These are phyloP conservation scores for Ogataea ramenticola DNA, from an alignment of 805 yeast species.

Conservation along the genomic window DNA sequence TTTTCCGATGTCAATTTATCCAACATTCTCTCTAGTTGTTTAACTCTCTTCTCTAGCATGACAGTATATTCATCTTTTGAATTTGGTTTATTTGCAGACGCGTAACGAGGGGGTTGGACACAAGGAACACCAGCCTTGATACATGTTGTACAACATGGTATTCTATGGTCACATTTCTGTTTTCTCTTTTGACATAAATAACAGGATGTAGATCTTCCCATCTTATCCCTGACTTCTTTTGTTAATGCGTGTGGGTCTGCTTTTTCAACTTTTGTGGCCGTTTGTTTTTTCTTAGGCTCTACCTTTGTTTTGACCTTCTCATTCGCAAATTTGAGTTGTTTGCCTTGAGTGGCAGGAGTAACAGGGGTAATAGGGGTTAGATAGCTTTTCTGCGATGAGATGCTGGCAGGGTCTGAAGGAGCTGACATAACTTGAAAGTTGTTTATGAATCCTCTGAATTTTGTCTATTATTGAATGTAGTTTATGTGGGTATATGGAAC, in stretches of 20 bases:
- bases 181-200: conserved; percentile 49
- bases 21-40: conserved; percentile 41
- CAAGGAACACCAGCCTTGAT: conserved; percentile 56
- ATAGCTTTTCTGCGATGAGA: too few species aligned
- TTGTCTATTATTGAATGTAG: too few species aligned
- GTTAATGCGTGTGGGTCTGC: neutral
- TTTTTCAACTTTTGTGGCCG: too few species aligned
- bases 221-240: conserved; percentile 30
- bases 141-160: conserved; percentile 62
- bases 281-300: too few species aligned
- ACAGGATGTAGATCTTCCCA: conserved; percentile 52
- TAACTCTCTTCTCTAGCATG: conserved; percentile 48
- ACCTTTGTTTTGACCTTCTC: too few species aligned
- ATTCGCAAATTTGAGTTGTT: too few species aligned
- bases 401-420: too few species aligned
- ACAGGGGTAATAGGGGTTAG: too few species aligned
- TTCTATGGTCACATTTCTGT: conserved; percentile 59
- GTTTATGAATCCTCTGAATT: too few species aligned
- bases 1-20: conserved; percentile 17
- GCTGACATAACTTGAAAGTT: too few species aligned
- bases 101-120: conserved; percentile 56
- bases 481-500: too few species aligned
- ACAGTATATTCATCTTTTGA: conserved; percentile 51
- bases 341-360: too few species aligned
- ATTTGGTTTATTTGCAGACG: conserved; percentile 29